Evolutionary conservation across 208 protist species (phyloP).

Genomic region (Trypanosoma avium): DNA sequence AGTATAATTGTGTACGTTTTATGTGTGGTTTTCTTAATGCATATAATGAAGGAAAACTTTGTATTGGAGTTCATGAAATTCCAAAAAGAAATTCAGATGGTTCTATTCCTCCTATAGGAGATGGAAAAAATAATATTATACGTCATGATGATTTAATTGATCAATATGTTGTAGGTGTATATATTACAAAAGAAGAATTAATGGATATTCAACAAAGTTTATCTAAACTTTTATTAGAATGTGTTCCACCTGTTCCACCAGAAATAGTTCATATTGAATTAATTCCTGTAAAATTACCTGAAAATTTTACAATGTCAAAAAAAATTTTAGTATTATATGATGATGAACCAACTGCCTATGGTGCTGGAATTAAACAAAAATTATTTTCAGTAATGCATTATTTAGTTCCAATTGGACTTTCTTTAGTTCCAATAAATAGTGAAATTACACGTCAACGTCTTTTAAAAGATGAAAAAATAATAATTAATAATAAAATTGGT

Average conservation of each 20-base stretch:
- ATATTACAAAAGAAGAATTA: conserved; percentile 38
- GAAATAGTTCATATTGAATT: conserved; percentile 41
- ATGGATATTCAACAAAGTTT: conserved; percentile 49
- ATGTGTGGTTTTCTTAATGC: conserved; percentile 78
- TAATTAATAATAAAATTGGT: conserved; percentile 17
- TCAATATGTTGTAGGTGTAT: conserved; percentile 61
- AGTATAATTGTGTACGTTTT: conserved; percentile 65
- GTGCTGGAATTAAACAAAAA: conserved; percentile 60
- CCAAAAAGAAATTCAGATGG: conserved; percentile 30
- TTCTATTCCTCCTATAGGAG: conserved; percentile 33
- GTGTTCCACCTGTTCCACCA: conserved; percentile 62
- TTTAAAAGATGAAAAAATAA: not conserved
- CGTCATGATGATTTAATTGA: conserved; percentile 62
- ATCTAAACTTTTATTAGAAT: conserved; percentile 49
- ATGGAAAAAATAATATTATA: conserved; percentile 42
- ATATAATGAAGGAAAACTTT: conserved; percentile 55
- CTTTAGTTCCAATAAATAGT: conserved; percentile 37
- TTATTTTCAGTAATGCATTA: conserved; percentile 58
- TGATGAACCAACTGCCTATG: conserved; percentile 25
- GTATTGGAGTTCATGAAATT: conserved; percentile 73
- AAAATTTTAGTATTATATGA: conserved; percentile 51
- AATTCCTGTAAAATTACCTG: conserved; percentile 50
- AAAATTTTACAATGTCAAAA: conserved; percentile 36
- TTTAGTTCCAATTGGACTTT: conserved; percentile 49
- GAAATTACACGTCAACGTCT: conserved; percentile 3